Conservation (phyloP, 2,329 filamentous ascomycete genomes). For the Colletotrichum horii region DNA sequence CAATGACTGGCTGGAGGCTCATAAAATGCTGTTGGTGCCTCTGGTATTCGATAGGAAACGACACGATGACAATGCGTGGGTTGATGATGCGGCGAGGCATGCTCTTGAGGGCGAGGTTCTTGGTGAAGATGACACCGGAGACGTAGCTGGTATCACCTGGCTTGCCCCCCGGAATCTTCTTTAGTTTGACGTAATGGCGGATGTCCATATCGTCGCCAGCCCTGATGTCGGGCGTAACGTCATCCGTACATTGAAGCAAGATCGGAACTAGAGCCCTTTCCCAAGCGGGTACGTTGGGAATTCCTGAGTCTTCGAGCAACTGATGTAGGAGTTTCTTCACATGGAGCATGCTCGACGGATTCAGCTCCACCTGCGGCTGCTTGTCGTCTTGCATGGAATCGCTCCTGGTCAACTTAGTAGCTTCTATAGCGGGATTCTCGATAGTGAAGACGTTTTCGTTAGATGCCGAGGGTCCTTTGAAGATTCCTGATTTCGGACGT, state of each 20-base stretch:
- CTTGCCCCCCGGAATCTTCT: slow-evolving; percentile 90
- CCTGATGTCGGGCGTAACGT: slow-evolving; percentile 91
- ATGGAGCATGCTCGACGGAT: slow-evolving; percentile 85
- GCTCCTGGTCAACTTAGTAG: slow-evolving; percentile 70
- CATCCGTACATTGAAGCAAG: slow-evolving; percentile 87
- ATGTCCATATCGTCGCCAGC: slow-evolving; percentile 96
- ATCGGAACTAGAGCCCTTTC: slow-evolving; percentile 91
- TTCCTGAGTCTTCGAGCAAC: slow-evolving; percentile 76
- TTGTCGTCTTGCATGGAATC: slow-evolving; percentile 80
- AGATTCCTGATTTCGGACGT: slow-evolving; percentile 62
- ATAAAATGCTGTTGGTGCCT: slow-evolving; percentile 92
- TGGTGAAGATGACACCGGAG: slow-evolving; percentile 95
- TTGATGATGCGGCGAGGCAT: slow-evolving; percentile 88
- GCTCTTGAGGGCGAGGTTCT: slow-evolving; percentile 94
- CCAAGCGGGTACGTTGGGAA: slow-evolving; percentile 80
- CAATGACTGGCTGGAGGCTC: slow-evolving; percentile 95
- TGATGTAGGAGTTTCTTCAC: slow-evolving; percentile 86
- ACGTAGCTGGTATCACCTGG: slow-evolving; percentile 95
- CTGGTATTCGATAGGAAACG: slow-evolving; percentile 95
- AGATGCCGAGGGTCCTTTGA: slow-evolving; percentile 60
- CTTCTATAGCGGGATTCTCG: slow-evolving; percentile 50
- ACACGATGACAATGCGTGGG: slow-evolving; percentile 89
- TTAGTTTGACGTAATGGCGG: slow-evolving; percentile 94
- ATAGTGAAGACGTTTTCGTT: slow-evolving; percentile 54
- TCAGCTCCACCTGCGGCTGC: slow-evolving; percentile 81